These are phyloP conservation scores for Penicillium atrosanguineum DNA, from an alignment of 495 filamentous ascomycete species.

Conservation along the genomic window DNA sequence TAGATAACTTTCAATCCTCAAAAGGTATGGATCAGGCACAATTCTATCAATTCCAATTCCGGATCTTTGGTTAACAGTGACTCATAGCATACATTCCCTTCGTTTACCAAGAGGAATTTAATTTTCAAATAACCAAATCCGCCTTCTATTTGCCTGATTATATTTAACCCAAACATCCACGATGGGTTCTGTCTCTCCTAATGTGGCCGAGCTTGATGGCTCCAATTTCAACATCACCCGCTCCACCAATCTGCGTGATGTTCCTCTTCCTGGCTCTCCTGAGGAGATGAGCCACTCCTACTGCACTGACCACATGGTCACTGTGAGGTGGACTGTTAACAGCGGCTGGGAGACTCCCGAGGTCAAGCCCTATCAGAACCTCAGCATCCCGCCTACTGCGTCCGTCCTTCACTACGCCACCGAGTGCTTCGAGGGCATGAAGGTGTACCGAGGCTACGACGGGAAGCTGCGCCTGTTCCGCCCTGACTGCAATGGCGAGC, in stretches of 20 bases:
- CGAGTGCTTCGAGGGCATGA: conserved; percentile 90
- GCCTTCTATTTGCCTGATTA: neutral
- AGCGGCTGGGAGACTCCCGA: conserved; percentile 76
- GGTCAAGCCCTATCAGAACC: conserved; percentile 74
- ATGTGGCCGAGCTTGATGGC: conserved; percentile 59
- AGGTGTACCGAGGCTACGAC: conserved; percentile 80
- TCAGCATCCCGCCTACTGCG: conserved; percentile 79
- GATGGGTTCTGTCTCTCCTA: conserved; percentile 38
- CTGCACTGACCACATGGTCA: conserved; percentile 92
- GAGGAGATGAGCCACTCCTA: conserved; percentile 52
- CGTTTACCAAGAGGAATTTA: conserved; percentile 1
- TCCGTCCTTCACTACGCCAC: conserved; percentile 89
- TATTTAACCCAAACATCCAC: conserved; percentile 1
- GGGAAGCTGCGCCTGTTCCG: conserved; percentile 84
- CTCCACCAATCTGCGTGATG: conserved; percentile 62
- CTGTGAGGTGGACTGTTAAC: conserved; percentile 62
- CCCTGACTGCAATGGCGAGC: conserved; percentile 69
- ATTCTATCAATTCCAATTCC: neutral
- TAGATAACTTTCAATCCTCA: neutral
- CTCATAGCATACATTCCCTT: conserved; percentile 6
- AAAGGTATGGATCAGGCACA: neutral
- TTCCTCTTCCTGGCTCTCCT: conserved; percentile 59
- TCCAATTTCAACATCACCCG: conserved; percentile 68
- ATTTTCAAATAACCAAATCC: conserved; percentile 2
- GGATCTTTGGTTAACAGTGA: conserved; percentile 5